Conservation (phyloP, 2,329 filamentous ascomycete genomes). For the Colletotrichum sp. region DNA sequence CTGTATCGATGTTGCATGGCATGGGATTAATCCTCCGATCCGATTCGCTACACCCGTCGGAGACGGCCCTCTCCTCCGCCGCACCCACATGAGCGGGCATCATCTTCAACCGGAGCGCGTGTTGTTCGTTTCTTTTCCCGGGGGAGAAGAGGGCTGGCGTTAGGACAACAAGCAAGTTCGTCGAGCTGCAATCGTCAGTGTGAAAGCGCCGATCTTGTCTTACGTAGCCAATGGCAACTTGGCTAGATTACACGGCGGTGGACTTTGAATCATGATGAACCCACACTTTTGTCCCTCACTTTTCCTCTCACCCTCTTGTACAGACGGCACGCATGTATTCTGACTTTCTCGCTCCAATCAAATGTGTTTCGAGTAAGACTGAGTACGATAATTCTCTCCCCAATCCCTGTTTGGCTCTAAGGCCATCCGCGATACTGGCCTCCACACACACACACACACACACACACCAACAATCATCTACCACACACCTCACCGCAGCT, state of each 20-base stretch:
- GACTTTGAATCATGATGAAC: neutral
- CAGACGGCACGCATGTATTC: neutral
- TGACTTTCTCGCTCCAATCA: neutral
- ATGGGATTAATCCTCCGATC: neutral
- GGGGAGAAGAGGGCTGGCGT: neutral
- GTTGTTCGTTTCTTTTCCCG: neutral
- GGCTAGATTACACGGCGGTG: neutral
- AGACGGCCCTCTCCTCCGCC: neutral
- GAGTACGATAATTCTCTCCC: neutral
- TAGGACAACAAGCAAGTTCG: neutral
- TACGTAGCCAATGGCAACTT: neutral
- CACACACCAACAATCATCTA: too few species aligned
- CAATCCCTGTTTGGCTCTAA: neutral
- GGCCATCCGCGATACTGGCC: neutral
- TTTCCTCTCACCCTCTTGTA: neutral
- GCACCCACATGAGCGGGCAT: neutral
- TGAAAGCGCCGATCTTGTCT: neutral
- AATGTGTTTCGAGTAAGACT: neutral
- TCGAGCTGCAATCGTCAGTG: neutral
- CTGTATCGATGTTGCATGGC: neutral
- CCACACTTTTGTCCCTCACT: neutral
- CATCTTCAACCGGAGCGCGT: neutral
- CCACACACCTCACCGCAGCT: too few species aligned
- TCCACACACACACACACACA: neutral
- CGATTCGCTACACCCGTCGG: neutral